phyloP scores from a whole-genome alignment of 495 filamentous ascomycete genomes.

The Aspergillus saccharolyticus region DNA sequence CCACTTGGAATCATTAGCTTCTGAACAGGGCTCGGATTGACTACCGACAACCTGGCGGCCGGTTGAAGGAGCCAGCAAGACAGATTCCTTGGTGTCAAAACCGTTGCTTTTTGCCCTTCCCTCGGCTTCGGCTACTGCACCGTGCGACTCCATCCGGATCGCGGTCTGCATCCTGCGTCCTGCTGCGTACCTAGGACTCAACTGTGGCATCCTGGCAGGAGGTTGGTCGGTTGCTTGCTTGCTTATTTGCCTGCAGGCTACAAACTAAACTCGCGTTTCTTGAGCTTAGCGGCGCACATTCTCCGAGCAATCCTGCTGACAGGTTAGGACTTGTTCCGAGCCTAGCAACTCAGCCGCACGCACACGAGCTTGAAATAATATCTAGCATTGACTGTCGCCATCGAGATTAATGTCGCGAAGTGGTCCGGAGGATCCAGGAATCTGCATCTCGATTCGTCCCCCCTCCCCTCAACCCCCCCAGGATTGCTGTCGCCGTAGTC shows the following conservation, averaged over 20 bases:
- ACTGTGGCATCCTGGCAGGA: not conserved
- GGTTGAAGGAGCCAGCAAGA: not conserved
- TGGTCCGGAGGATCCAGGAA: not conserved
- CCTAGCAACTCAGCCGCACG: not conserved
- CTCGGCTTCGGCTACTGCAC: not conserved
- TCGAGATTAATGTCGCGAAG: not conserved
- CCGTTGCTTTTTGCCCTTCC: not conserved
- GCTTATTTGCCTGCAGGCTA: not conserved
- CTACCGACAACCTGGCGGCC: not conserved
- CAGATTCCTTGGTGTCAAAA: not conserved
- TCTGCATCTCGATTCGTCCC: not conserved
- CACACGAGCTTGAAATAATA: not conserved
- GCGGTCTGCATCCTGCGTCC: not conserved
- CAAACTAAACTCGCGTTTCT: not conserved
- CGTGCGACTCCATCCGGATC: not conserved
- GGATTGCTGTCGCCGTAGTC: not conserved
- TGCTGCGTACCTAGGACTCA: too few species aligned
- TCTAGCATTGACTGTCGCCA: not conserved
- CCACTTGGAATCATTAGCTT: not conserved
- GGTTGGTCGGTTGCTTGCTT: not conserved
- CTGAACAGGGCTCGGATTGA: not conserved
- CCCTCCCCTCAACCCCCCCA: not conserved
- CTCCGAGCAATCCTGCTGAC: not conserved
- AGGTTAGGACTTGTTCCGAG: not conserved
- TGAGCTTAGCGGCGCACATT: not conserved